phyloP scores from a whole-genome alignment of 1,139 yeast species.

The Nakaseomyces uthaithaninus region DNA sequence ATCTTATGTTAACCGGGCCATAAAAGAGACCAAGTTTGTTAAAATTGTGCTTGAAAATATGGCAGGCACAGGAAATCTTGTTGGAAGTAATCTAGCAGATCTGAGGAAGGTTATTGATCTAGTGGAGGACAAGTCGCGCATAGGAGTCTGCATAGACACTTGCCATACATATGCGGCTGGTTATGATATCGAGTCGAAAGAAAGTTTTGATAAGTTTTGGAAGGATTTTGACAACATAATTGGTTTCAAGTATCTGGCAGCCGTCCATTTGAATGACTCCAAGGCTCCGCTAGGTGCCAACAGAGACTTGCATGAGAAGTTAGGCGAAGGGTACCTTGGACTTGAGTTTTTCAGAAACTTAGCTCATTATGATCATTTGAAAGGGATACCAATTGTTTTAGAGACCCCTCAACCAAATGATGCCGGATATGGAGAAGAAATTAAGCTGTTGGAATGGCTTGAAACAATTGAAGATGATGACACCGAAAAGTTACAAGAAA shows the following conservation, averaged over 20 bases:
- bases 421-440: conserved; percentile 72
- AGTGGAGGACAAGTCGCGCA: conserved; percentile 68
- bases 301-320: conserved; percentile 81
- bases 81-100: conserved; percentile 78
- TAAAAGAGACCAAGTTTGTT: conserved; percentile 63
- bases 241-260: conserved; percentile 67
- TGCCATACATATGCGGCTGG: conserved; percentile 97
- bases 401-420: conserved; percentile 77
- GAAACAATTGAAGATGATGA: conserved; percentile 45
- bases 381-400: conserved; percentile 68
- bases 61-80: conserved; percentile 94
- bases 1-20: conserved; percentile 68
- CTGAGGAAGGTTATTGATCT: conserved; percentile 62
- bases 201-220: conserved; percentile 61
- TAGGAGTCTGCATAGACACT: conserved; percentile 93
- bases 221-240: conserved; percentile 57
- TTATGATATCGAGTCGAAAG: conserved; percentile 64
- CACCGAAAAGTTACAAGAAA: conserved; percentile 34
- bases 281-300: conserved; percentile 89
- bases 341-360: conserved; percentile 68
- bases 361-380: conserved; percentile 58
- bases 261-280: conserved; percentile 87
- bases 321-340: conserved; percentile 86
- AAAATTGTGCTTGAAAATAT: conserved; percentile 89
- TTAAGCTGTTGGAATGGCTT: conserved; percentile 42